These are phyloP conservation scores for Styphnolobium japonicum DNA, from an alignment of 306 rosid species.

Conservation along the genomic window DNA sequence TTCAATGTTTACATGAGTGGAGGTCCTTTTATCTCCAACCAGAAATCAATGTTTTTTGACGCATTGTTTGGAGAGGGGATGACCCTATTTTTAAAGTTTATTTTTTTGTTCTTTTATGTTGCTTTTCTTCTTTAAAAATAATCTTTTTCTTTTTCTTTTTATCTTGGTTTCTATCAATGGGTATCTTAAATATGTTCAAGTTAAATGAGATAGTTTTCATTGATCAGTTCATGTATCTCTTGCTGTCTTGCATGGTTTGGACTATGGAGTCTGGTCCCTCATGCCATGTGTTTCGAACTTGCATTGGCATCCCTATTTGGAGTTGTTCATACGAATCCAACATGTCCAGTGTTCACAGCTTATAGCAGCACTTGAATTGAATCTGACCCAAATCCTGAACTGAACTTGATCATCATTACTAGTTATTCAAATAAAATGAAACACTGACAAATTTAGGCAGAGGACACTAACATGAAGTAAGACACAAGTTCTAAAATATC, in stretches of 20 bases:
- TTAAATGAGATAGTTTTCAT: slow-evolving; percentile 18
- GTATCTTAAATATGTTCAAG: slow-evolving; percentile 8
- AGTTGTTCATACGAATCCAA: neutral
- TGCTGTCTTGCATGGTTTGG: too few relatives aligned
- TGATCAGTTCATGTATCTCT: slow-evolving; percentile 8
- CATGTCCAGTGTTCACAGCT: neutral
- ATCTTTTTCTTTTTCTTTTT: too few relatives aligned
- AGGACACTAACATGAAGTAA: neutral
- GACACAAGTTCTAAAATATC: neutral
- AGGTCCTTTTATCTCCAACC: slow-evolving; percentile 19
- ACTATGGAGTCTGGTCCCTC: slow-evolving; percentile 35
- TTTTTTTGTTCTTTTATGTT: neutral
- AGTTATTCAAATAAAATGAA: neutral
- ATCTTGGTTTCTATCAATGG: too few relatives aligned
- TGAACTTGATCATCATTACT: neutral
- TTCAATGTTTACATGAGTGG: slow-evolving; percentile 52
- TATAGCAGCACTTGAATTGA: slow-evolving; percentile 5
- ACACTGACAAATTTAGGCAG: neutral
- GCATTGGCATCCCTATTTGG: neutral
- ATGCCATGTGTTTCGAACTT: neutral
- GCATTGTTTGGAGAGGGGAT: neutral
- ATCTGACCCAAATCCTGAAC: slow-evolving; percentile 7
- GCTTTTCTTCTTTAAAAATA: too few relatives aligned
- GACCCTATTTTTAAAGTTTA: neutral
- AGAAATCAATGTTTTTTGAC: slow-evolving; percentile 15